Conservation (phyloP, 257 asterid genomes). For the Gynochthodes officinalis region DNA sequence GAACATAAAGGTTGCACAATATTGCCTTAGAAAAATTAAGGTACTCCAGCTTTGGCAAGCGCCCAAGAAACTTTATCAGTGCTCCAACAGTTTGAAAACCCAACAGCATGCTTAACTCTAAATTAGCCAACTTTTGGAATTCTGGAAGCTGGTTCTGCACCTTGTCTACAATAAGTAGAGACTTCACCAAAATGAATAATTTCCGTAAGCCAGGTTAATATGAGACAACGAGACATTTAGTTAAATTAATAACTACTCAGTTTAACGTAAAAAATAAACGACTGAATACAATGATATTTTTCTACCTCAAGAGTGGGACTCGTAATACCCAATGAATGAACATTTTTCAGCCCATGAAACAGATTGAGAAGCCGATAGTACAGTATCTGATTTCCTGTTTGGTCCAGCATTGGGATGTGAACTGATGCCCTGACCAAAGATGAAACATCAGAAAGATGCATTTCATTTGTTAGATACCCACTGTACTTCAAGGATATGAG, state of each 20-base stretch:
- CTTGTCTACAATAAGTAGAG: constrained; percentile 29
- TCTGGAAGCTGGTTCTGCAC: constrained; percentile 27
- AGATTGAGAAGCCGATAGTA: constrained; percentile 36
- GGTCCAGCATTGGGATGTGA: constrained; percentile 30
- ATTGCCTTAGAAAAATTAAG: constrained; percentile 42
- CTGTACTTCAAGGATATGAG: constrained; percentile 36
- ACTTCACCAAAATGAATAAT: constrained; percentile 26
- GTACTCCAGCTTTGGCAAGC: constrained; percentile 40
- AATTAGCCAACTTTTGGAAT: constrained; percentile 35
- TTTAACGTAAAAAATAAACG: background rate
- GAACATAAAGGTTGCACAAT: background rate
- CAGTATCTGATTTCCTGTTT: constrained; percentile 18
- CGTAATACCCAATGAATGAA: constrained; percentile 35
- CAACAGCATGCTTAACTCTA: constrained; percentile 41
- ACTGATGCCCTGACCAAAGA: constrained; percentile 31
- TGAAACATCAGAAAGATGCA: constrained; percentile 30
- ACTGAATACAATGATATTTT: background rate
- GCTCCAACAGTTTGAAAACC: constrained; percentile 22
- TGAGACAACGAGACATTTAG: background rate
- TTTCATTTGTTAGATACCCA: constrained; percentile 44
- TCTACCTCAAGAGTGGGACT: constrained; percentile 41
- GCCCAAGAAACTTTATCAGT: constrained; percentile 35
- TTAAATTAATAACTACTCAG: background rate
- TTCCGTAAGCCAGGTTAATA: constrained; percentile 5
- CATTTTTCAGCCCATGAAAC: constrained; percentile 33